Evolutionary conservation across 768 basidiomycete genomes (phyloP), one percentile per base, ranked within the genome.

Genomic region (Boletus rex-veris): DNA sequence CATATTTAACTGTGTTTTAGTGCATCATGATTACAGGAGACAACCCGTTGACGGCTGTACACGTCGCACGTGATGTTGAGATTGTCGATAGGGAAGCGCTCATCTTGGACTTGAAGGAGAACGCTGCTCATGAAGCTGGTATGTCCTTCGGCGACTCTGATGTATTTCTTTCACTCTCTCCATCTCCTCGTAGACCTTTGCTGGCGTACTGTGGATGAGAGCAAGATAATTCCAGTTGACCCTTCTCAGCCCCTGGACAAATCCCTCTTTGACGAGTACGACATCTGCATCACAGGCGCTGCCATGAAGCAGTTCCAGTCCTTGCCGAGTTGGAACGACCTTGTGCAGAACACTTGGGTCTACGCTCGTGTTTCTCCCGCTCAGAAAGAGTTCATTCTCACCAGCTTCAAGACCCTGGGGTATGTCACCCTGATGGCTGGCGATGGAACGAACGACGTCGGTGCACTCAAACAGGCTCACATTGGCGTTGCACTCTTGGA

Each of bases 1-100:
- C 41, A 35, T 47, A 8, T 59, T 45, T 5, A 51, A 30, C 16
- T 48, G 41, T 16, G 5, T 7, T 50, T 31, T 21, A 97, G 93
- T 98, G 97, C 68, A 79, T 98, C 53, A 99, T 99, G 97, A 99
- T 99, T 58, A 99, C 97, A 43, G 97, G 97, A 36, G 97, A 99
- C 70, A 98, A 98, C 69, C 97, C 97, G 8, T 74, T 99, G 49
- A 99, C 97, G 0, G 97, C 97, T 8, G 86, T 91, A 0, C 97
- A 98, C 67, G 95, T 99, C 42, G 97, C 97, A 16, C 81, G 81
- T 24, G 93, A 96, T 64, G 97, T 99, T 8, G 96, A 99, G 64
- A 98, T 98, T 56, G 88, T 99, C 18, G 97, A 99, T 64, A 85
- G 95, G 26, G 92, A 97, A 5, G 92, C 86, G 2, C 81, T 98